These are phyloP conservation scores for Cryptosporidium muris DNA, from an alignment of 169 alveolate species.

Conservation along the genomic window DNA sequence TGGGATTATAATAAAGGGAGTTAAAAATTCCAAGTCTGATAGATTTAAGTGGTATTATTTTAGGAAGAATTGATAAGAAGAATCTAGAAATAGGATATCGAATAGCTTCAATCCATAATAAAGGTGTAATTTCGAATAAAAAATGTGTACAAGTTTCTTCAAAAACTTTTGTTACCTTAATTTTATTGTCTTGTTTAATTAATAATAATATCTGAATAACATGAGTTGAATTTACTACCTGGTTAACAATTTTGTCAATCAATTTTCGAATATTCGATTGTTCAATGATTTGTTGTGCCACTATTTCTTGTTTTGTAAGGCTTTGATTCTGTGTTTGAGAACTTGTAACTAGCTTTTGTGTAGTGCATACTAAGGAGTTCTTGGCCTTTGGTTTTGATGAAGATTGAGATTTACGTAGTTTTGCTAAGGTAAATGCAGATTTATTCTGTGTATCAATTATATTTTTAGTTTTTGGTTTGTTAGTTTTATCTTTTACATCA, in stretches of 20 bases:
- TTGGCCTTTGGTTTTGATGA: constrained; percentile 23
- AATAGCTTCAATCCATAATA: too few species aligned
- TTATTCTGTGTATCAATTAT: background rate
- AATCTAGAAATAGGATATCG: too few species aligned
- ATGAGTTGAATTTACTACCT: background rate
- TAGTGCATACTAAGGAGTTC: background rate
- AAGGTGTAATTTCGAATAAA: too few species aligned
- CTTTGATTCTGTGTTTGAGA: background rate
- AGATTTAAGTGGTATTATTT: too few species aligned
- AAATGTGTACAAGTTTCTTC: background rate
- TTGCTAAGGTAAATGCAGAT: constrained; percentile 58
- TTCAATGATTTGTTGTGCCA: constrained; percentile 10
- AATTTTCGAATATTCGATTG: constrained; percentile 22
- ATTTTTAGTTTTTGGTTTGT: background rate
- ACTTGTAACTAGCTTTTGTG: constrained; percentile 3
- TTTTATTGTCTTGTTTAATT: background rate
- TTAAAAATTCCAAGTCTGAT: too few species aligned
- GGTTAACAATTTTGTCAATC: constrained; percentile 6
- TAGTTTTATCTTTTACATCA: background rate
- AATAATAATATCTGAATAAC: background rate
- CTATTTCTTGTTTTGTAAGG: constrained; percentile 41
- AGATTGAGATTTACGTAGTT: constrained; percentile 38
- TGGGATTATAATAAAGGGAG: too few species aligned
- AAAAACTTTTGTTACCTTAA: background rate
- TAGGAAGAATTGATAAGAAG: too few species aligned